Conservation (phyloP, 495 filamentous ascomycete species). For the Pseudomonodictys pantanalensis region DNA sequence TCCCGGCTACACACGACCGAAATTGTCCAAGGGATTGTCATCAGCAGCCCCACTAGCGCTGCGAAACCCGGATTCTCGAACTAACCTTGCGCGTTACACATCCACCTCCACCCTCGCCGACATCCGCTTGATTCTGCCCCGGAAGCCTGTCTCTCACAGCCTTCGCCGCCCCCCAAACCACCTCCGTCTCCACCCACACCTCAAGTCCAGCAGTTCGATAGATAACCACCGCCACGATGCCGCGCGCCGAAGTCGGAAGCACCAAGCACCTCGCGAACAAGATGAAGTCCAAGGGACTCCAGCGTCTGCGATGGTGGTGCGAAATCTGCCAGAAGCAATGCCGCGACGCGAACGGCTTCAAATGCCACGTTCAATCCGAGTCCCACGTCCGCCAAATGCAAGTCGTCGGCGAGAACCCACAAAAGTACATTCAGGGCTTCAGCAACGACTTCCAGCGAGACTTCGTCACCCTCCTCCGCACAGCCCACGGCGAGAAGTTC, state of each 20-base stretch:
- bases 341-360: constrained; percentile 73
- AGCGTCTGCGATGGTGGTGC: constrained; percentile 83
- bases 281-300: constrained; percentile 84
- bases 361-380: constrained; percentile 75
- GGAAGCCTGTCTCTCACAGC: no score
- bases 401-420: constrained; percentile 77
- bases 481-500: constrained; percentile 80
- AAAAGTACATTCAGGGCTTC: constrained; percentile 74
- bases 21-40: no score
- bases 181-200: not conserved
- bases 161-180: no score
- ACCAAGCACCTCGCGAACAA: constrained; percentile 85
- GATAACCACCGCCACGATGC: constrained; percentile 61
- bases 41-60: no score
- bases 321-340: constrained; percentile 61
- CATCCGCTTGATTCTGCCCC: no score
- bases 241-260: constrained; percentile 82
- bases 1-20: no score
- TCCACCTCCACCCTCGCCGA: no score
- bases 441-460: constrained; percentile 72
- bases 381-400: constrained; percentile 83
- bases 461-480: constrained; percentile 72
- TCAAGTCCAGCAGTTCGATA: no score
- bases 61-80: no score
- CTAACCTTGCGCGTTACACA: no score